A percentile compares a stretch with the other conserved stretches of the same genome.
phyloP scores from a whole-genome alignment of 2,329 filamentous ascomycete genomes.

The Neopestalotiopsis sp. region DNA sequence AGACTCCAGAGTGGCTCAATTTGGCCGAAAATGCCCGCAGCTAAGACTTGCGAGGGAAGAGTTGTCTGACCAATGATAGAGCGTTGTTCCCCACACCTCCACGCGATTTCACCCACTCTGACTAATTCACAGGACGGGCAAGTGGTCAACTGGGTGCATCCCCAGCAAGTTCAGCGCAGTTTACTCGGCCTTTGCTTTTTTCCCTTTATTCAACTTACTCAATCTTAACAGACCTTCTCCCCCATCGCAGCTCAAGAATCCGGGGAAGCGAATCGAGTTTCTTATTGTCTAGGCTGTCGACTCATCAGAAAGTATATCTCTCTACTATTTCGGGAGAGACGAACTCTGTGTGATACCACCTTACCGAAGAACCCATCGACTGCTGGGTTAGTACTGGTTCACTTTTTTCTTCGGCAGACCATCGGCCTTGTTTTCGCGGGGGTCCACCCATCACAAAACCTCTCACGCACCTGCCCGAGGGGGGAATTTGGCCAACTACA shows the following conservation, averaged over 20 bases:
- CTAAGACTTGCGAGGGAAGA: neutral
- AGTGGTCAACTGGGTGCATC: conserved; percentile 7
- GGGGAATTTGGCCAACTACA: conserved; percentile 10
- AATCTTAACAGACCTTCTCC: conserved; percentile 14
- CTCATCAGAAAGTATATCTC: neutral
- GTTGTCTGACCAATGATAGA: neutral
- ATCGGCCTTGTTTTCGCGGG: conserved; percentile 1
- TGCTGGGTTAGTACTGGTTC: neutral
- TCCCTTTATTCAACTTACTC: conserved; percentile 7
- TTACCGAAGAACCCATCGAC: neutral
- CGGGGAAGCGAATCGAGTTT: conserved; percentile 6
- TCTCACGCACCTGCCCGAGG: conserved; percentile 2
- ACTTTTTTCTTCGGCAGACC: conserved; percentile 1
- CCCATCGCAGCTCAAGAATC: conserved; percentile 6
- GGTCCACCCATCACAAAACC: conserved; percentile 9
- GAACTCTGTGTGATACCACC: neutral
- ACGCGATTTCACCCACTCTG: conserved; percentile 14
- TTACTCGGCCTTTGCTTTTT: conserved; percentile 17
- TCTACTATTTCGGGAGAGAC: neutral
- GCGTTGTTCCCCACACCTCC: conserved; percentile 8
- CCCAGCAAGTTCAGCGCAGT: conserved; percentile 1
- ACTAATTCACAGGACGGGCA: conserved; percentile 15
- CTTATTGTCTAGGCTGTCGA: neutral
- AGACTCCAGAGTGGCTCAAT: neutral
- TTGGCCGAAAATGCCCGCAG: conserved; percentile 10